Percentiles rank a stretch among this genome's conserved stretches.
These are phyloP conservation scores for Sistotremastrum suecicum DNA, from an alignment of 768 basidiomycete genomes.

Conservation along the genomic window DNA sequence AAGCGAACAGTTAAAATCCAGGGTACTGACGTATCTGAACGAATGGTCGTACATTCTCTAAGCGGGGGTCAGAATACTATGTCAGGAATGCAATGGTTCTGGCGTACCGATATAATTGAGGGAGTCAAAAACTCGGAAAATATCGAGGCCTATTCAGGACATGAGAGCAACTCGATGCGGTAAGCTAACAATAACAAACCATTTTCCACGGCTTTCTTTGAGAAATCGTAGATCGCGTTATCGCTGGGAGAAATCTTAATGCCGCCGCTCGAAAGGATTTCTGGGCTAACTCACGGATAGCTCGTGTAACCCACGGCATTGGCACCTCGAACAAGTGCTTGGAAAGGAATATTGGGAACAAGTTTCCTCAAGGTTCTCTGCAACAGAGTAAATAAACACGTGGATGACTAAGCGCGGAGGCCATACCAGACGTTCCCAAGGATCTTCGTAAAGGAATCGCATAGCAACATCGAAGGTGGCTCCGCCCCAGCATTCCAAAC, in stretches of 20 bases:
- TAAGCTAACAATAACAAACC: conserved; percentile 24
- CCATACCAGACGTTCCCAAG: conserved; percentile 91
- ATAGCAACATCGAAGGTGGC: conserved; percentile 98
- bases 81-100: background rate
- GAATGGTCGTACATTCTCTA: background rate
- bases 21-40: too few relatives aligned
- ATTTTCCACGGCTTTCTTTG: conserved; percentile 98
- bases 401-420: background rate
- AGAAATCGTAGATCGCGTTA: conserved; percentile 99
- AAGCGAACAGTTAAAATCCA: background rate
- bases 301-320: conserved; percentile 99
- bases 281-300: conserved; percentile 58
- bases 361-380: conserved; percentile 85
- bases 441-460: conserved; percentile 99
- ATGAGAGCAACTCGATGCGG: background rate
- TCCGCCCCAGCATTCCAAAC: conserved; percentile 98
- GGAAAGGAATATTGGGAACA: conserved; percentile 97
- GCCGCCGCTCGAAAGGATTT: background rate
- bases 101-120: conserved; percentile 90
- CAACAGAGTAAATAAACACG: background rate
- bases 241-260: conserved; percentile 35
- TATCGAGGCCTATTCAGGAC: conserved; percentile 43
- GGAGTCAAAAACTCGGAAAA: conserved; percentile 99
- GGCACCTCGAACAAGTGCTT: conserved; percentile 95
- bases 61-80: conserved; percentile 7